phyloP scores from a whole-genome alignment of 2,329 filamentous ascomycete genomes.

The Microdochium nivale region DNA sequence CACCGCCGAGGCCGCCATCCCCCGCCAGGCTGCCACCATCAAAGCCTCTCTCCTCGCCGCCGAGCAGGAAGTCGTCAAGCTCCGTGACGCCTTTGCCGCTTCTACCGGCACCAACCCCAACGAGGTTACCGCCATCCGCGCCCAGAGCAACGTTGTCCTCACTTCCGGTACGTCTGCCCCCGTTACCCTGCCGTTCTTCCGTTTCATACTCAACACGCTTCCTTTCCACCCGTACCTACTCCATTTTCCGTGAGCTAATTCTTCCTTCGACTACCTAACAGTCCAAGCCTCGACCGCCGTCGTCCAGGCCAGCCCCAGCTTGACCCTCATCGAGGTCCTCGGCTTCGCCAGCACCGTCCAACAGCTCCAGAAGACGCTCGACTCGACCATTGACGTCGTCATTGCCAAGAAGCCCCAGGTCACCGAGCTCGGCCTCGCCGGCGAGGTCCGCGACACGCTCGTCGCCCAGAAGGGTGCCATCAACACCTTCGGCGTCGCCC shows the following conservation, averaged over 20 bases:
- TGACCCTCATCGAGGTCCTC: constrained; percentile 1
- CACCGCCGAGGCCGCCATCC: background rate
- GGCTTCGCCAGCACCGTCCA: constrained; percentile 1
- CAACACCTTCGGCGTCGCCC: background rate
- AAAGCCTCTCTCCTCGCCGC: background rate
- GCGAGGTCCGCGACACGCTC: background rate
- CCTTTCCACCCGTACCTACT: no score
- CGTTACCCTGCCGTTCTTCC: background rate
- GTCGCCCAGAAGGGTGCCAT: background rate
- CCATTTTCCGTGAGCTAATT: background rate
- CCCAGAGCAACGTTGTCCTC: background rate
- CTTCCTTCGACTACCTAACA: background rate
- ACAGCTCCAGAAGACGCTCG: constrained; percentile 1
- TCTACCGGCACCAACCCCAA: background rate
- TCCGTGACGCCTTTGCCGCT: background rate
- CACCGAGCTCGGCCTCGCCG: background rate
- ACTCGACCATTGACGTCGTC: background rate
- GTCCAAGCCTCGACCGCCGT: background rate
- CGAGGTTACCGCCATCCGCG: background rate
- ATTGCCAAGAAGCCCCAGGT: constrained; percentile 1
- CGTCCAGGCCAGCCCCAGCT: background rate
- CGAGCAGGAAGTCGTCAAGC: background rate
- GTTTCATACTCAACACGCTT: background rate
- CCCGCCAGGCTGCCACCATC: background rate
- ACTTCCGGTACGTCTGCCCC: background rate